These are phyloP conservation scores for Pythium myriotylum DNA, from an alignment of 352 stramenopile genomes.

Conservation along the genomic window DNA sequence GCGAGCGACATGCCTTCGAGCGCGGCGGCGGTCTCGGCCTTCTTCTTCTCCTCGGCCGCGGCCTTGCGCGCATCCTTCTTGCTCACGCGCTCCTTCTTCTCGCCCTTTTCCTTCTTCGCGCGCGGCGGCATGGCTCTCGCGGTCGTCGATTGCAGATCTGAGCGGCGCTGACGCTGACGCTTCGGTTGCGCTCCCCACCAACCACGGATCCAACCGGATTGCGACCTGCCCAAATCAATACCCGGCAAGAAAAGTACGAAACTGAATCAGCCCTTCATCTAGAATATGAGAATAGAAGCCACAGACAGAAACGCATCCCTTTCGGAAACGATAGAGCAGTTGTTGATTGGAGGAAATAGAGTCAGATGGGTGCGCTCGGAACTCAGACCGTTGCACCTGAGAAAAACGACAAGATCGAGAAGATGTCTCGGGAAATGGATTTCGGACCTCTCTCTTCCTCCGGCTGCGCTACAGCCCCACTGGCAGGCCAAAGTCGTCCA, in stretches of 20 bases:
- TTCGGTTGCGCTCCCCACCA: conserved; percentile 28
- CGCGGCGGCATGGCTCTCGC: conserved; percentile 49
- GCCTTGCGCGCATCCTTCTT: conserved; percentile 85
- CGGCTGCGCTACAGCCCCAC: conserved; percentile 28
- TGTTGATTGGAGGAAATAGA: conserved; percentile 21
- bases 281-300: too few species aligned
- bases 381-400: conserved; percentile 17
- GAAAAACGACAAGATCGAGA: conserved; percentile 1
- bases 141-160: not conserved
- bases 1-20: conserved; percentile 75
- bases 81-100: conserved; percentile 48
- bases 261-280: not conserved
- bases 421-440: not conserved
- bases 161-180: conserved; percentile 19
- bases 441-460: not conserved
- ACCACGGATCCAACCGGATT: conserved; percentile 34
- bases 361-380: conserved; percentile 27
- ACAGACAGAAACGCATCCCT: not conserved
- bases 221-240: conserved; percentile 11
- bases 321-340: not conserved
- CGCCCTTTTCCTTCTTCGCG: conserved; percentile 60
- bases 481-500: conserved; percentile 80
- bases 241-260: not conserved
- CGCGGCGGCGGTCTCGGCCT: conserved; percentile 60
- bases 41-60: conserved; percentile 77